Conservation (phyloP, 768 basidiomycete genomes). For the Xerocomus brunneocitrinus region DNA sequence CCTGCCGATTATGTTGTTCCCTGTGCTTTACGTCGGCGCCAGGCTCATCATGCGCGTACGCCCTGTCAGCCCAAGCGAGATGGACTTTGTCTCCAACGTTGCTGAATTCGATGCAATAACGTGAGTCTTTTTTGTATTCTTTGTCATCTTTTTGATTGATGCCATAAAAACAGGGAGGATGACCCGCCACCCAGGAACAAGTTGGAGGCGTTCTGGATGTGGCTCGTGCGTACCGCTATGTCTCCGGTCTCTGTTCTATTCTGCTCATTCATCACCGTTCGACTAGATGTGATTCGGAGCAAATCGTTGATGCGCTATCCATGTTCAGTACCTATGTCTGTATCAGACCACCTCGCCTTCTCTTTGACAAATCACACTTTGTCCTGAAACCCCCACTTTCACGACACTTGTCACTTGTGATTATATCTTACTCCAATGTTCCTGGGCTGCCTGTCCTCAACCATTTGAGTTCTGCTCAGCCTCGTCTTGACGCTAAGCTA, state of each 20-base stretch:
- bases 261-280: background rate
- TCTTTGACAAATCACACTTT: no score
- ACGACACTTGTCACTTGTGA: no score
- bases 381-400: no score
- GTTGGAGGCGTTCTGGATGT: constrained; percentile 26
- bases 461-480: no score
- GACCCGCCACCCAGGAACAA: constrained; percentile 27
- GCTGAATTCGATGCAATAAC: constrained; percentile 29
- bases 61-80: constrained; percentile 8
- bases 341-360: background rate
- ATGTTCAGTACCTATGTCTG: background rate
- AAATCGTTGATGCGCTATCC: background rate
- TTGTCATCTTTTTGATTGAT: background rate
- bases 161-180: constrained; percentile 14
- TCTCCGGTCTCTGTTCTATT: background rate
- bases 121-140: constrained; percentile 5
- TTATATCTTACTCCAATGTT: no score
- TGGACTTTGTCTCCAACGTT: constrained; percentile 25
- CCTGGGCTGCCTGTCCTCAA: no score
- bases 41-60: constrained; percentile 15
- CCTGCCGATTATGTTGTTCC: constrained; percentile 41
- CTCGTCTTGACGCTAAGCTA: no score
- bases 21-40: constrained; percentile 38
- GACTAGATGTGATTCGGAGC: background rate
- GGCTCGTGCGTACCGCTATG: constrained; percentile 18